These are phyloP conservation scores for Halenospora varia DNA, from an alignment of 495 filamentous ascomycete genomes.

Conservation along the genomic window DNA sequence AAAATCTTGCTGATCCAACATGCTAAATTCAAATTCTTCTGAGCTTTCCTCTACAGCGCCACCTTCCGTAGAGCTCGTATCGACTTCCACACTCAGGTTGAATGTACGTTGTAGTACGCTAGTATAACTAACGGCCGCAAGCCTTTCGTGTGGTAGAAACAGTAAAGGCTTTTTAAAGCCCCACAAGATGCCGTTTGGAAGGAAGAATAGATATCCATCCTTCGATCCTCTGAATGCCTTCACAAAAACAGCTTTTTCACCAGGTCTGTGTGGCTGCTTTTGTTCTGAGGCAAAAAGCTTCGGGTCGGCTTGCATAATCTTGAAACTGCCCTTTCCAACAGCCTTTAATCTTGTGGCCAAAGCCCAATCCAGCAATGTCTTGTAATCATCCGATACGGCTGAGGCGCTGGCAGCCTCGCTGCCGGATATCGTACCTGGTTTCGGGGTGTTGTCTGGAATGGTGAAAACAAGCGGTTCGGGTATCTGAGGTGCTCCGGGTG, in stretches of 20 bases:
- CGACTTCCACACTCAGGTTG: constrained; percentile 75
- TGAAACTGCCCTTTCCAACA: constrained; percentile 42
- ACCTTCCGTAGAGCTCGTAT: constrained; percentile 23
- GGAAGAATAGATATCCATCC: constrained; percentile 91
- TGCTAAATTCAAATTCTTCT: constrained; percentile 75
- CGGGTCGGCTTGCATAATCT: constrained; percentile 64
- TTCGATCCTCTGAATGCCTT: constrained; percentile 91
- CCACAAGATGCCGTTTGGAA: constrained; percentile 83
- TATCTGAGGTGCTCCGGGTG: constrained; percentile 21
- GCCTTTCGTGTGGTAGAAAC: constrained; percentile 75
- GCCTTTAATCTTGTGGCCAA: constrained; percentile 56
- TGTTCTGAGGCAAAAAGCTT: constrained; percentile 73
- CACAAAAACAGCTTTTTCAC: constrained; percentile 86
- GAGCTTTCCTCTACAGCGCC: constrained; percentile 26
- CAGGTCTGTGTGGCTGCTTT: constrained; percentile 79
- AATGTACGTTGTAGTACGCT: constrained; percentile 89
- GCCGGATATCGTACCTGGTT: constrained; percentile 50
- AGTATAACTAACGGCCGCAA: constrained; percentile 83
- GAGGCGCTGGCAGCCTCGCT: constrained; percentile 39
- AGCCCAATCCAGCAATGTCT: constrained; percentile 56
- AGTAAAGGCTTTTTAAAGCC: constrained; percentile 93
- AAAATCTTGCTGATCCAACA: constrained; percentile 85
- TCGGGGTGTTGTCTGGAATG: constrained; percentile 66
- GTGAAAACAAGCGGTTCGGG: constrained; percentile 83
- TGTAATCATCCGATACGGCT: constrained; percentile 55